Conservation (phyloP, 495 filamentous ascomycete genomes). For the Talaromyces liani region DNA sequence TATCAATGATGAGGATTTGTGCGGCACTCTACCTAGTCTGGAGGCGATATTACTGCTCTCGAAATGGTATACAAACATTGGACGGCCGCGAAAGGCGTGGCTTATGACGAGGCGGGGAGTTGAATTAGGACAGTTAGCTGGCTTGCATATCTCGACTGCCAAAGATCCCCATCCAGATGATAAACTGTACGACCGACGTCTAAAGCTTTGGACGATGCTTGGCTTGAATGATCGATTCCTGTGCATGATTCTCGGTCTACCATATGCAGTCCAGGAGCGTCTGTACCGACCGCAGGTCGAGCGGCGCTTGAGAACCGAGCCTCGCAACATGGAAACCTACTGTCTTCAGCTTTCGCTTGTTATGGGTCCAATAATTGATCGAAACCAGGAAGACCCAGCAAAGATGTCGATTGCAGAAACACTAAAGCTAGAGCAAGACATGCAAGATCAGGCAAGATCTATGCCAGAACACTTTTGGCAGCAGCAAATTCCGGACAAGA, state of each 20-base stretch:
- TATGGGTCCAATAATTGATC: slow-evolving; percentile 44
- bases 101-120: slow-evolving; percentile 37
- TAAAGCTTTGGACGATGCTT: slow-evolving; percentile 39
- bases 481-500: slow-evolving; percentile 7
- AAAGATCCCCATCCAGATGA: slow-evolving; percentile 15
- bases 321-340: slow-evolving; percentile 18
- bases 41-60: slow-evolving; percentile 39
- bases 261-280: slow-evolving; percentile 33
- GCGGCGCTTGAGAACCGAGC: slow-evolving; percentile 14
- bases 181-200: slow-evolving; percentile 18
- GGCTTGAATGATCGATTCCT: slow-evolving; percentile 36
- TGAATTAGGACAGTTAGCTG: slow-evolving; percentile 40
- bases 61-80: slow-evolving; percentile 40
- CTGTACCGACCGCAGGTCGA: slow-evolving; percentile 23
- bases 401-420: slow-evolving; percentile 33
- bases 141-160: slow-evolving; percentile 27
- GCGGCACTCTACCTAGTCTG: slow-evolving; percentile 41
- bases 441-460: slow-evolving; percentile 30
- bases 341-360: slow-evolving; percentile 27
- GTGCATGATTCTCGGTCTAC: slow-evolving; percentile 43
- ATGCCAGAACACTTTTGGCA: slow-evolving; percentile 29
- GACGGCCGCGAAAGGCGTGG: slow-evolving; percentile 47
- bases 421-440: slow-evolving; percentile 38
- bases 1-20: slow-evolving; percentile 39
- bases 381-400: slow-evolving; percentile 31